These are phyloP conservation scores for Nigrospora osmanthi DNA, from an alignment of 2,329 filamentous ascomycete species.

Conservation along the genomic window DNA sequence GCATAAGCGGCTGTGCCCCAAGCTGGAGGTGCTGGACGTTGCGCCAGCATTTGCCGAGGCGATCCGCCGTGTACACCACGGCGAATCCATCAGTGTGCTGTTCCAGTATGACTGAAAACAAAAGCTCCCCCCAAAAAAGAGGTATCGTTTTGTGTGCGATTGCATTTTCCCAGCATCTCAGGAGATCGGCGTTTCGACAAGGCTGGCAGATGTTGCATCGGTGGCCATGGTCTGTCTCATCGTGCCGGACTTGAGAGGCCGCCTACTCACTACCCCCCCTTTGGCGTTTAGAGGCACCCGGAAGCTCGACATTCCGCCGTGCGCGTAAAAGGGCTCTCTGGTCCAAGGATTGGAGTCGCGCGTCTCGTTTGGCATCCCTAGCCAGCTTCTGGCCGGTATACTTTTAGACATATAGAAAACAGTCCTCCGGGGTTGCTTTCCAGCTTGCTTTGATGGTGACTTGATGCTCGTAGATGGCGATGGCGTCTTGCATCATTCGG, in stretches of 20 bases:
- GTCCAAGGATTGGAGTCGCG: background rate
- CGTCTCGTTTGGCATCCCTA: background rate
- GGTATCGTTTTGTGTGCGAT: background rate
- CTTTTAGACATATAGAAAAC: constrained; percentile 3
- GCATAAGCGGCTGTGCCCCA: constrained; percentile 69
- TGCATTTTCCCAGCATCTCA: background rate
- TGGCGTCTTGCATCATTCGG: too few species aligned
- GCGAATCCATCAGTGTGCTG: constrained; percentile 92
- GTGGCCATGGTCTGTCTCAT: background rate
- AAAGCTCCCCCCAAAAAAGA: too few species aligned
- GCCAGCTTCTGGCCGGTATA: background rate
- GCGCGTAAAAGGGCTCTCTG: background rate
- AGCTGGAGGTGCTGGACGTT: constrained; percentile 87
- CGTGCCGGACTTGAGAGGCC: background rate
- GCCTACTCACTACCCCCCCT: background rate
- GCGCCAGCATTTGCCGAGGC: constrained; percentile 90
- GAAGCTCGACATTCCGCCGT: too few species aligned
- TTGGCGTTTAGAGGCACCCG: too few species aligned
- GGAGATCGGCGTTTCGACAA: background rate
- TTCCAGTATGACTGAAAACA: constrained; percentile 48
- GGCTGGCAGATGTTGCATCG: background rate
- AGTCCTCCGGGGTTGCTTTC: constrained; percentile 3
- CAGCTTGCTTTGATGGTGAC: background rate
- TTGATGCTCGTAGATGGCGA: too few species aligned
- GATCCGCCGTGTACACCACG: constrained; percentile 92